A percentile compares a stretch with the other conserved stretches of the same genome.
Evolutionary conservation across 352 stramenopile genomes (phyloP).

Genomic region (Pythium pectinolyticum): DNA sequence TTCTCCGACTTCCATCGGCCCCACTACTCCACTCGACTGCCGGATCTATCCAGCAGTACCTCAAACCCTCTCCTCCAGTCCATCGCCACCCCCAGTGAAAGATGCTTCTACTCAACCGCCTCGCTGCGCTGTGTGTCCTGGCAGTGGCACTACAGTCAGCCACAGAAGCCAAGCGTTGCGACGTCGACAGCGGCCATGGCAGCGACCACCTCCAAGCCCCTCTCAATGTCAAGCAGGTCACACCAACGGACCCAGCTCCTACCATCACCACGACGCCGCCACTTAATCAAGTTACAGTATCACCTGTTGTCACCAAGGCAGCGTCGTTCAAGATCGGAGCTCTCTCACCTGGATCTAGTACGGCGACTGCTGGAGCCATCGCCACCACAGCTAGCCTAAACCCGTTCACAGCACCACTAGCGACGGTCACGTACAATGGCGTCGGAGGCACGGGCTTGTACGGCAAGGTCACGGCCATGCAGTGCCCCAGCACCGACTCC

Average conservation of each 20-base stretch:
- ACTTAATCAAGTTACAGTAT: too few species aligned
- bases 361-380: too few species aligned
- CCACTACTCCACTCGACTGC: not conserved
- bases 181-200: not conserved
- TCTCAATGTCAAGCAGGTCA: not conserved
- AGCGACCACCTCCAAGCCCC: not conserved
- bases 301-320: too few species aligned
- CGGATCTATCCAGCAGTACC: not conserved
- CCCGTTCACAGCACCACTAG: slow-evolving; percentile 18
- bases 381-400: not conserved
- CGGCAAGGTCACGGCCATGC: slow-evolving; percentile 36
- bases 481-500: slow-evolving; percentile 19
- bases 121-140: not conserved
- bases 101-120: not conserved
- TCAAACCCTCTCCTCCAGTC: too few species aligned
- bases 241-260: not conserved
- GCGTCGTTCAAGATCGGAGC: too few species aligned
- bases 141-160: not conserved
- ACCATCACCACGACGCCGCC: not conserved
- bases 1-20: not conserved
- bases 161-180: not conserved
- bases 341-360: too few species aligned
- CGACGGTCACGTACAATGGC: slow-evolving; percentile 31
- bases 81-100: not conserved
- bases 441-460: slow-evolving; percentile 34